phyloP scores from a whole-genome alignment of 2,329 filamentous ascomycete species.

The Hymenoscyphus linearis region DNA sequence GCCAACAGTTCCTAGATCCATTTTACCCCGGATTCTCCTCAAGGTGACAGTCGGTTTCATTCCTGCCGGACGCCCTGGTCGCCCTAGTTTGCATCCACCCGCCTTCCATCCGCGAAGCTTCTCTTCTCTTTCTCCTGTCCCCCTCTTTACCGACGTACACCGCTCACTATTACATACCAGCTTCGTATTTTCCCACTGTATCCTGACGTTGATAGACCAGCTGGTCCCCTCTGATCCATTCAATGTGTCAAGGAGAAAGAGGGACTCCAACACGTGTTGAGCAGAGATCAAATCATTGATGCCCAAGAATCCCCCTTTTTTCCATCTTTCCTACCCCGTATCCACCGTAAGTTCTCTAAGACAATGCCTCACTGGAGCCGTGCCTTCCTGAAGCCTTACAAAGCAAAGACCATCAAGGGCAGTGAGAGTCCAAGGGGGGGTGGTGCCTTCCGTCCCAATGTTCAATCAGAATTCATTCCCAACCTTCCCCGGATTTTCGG shows the following conservation, averaged over 20 bases:
- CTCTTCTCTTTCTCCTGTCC: neutral
- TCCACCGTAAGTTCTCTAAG: too few species aligned
- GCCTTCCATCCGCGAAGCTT: neutral
- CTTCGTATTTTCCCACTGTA: neutral
- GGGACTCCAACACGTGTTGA: slow-evolving; percentile 19
- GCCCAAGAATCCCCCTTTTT: slow-evolving; percentile 49
- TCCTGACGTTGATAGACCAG: neutral
- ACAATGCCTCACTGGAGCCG: too few species aligned
- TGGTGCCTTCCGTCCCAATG: neutral
- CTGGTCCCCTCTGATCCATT: slow-evolving; percentile 17
- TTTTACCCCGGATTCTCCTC: neutral
- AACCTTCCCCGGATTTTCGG: neutral
- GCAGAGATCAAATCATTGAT: slow-evolving; percentile 40
- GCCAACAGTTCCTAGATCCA: too few species aligned
- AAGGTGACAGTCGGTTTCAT: neutral
- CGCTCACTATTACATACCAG: neutral
- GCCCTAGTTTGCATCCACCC: neutral
- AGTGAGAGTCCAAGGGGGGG: too few species aligned
- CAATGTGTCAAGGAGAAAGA: too few species aligned
- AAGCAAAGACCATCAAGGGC: too few species aligned
- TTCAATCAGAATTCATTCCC: too few species aligned
- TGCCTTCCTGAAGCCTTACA: too few species aligned
- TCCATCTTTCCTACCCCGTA: too few species aligned
- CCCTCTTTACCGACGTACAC: neutral
- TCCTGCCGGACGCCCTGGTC: slow-evolving; percentile 4